Conservation (phyloP, 768 basidiomycete genomes). For the Botryobasidium botryosum region DNA sequence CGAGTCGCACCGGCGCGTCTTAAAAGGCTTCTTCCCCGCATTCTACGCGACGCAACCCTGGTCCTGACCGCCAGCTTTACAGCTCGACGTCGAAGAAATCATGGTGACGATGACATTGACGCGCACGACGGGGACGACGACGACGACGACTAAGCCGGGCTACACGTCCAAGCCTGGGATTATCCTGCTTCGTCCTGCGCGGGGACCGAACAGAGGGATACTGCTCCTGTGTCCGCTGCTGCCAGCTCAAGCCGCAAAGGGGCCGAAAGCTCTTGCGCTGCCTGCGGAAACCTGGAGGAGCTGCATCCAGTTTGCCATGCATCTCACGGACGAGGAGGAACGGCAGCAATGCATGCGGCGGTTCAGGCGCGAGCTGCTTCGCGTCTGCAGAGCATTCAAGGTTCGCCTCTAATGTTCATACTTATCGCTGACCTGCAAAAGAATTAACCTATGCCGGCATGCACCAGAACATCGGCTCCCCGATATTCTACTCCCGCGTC, state of each 20-base stretch:
- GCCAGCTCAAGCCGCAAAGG: background rate
- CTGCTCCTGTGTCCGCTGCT: slow-evolving; percentile 7
- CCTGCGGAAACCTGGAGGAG: slow-evolving; percentile 10
- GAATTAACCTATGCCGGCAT: background rate
- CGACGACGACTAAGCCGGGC: too few relatives aligned
- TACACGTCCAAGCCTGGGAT: too few relatives aligned
- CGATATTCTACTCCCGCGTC: slow-evolving; percentile 45
- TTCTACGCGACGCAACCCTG: too few relatives aligned
- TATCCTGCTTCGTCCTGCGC: too few relatives aligned
- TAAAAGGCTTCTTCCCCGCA: too few relatives aligned
- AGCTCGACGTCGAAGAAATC: too few relatives aligned
- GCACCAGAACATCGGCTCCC: slow-evolving; percentile 49
- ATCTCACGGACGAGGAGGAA: background rate
- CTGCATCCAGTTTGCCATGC: slow-evolving; percentile 7
- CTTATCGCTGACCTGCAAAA: background rate
- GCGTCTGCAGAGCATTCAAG: slow-evolving; percentile 27
- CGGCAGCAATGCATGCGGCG: background rate
- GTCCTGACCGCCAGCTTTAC: too few relatives aligned
- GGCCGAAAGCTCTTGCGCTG: slow-evolving; percentile 8
- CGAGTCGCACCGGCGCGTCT: too few relatives aligned
- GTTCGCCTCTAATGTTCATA: slow-evolving; percentile 23
- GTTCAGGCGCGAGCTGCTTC: slow-evolving; percentile 16
- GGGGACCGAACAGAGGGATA: too few relatives aligned
- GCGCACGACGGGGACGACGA: too few relatives aligned
- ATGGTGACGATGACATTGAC: too few relatives aligned